Evolutionary conservation across 2,329 filamentous ascomycete species (phyloP).

Genomic region (Dactylonectria macrodidyma): DNA sequence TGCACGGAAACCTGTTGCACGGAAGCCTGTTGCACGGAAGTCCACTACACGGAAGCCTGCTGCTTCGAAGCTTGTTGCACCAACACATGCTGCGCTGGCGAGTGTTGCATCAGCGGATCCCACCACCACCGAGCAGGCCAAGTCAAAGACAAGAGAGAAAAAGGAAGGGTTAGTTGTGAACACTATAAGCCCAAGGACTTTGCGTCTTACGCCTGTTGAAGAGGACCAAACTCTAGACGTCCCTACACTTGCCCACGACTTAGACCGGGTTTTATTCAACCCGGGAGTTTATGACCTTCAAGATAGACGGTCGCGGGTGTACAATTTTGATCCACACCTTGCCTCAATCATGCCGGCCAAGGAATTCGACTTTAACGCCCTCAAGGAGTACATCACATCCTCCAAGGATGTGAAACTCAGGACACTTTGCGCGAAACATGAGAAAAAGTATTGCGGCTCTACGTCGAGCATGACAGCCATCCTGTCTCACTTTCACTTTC

Average conservation of each 20-base stretch:
- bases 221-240: slow-evolving; percentile 55
- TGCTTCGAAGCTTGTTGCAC: no score
- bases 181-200: slow-evolving; percentile 43
- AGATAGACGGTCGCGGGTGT: slow-evolving; percentile 88
- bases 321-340: slow-evolving; percentile 97
- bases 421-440: slow-evolving; percentile 74
- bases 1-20: no score
- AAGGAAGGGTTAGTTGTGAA: slow-evolving; percentile 45
- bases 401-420: slow-evolving; percentile 84
- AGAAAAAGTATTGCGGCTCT: slow-evolving; percentile 90
- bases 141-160: slow-evolving; percentile 17
- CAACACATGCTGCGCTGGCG: no score
- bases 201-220: slow-evolving; percentile 52
- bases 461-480: slow-evolving; percentile 96
- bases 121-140: slow-evolving; percentile 2
- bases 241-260: slow-evolving; percentile 78
- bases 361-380: slow-evolving; percentile 91
- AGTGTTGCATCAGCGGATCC: background rate
- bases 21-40: no score
- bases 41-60: no score
- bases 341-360: slow-evolving; percentile 92
- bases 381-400: slow-evolving; percentile 92
- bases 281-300: slow-evolving; percentile 92
- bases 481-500: slow-evolving; percentile 91
- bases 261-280: slow-evolving; percentile 96